Percentiles rank a stretch among this genome's conserved stretches.
Conservation (phyloP, 1,139 yeast species). For the Lodderomyces theae region DNA sequence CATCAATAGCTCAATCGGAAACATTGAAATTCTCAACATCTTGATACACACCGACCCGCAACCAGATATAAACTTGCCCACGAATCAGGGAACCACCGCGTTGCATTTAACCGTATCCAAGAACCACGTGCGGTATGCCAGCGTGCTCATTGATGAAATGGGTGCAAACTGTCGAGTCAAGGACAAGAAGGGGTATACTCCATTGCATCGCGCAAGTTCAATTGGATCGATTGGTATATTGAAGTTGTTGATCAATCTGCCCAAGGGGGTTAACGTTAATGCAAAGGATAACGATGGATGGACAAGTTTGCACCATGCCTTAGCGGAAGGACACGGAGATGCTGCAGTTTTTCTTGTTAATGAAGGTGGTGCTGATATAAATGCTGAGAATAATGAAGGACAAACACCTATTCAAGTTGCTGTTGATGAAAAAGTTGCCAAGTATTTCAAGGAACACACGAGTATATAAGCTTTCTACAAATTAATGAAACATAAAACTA, state of each 20-base stretch:
- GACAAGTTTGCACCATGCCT: conserved; percentile 87
- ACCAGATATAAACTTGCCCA: conserved; percentile 46
- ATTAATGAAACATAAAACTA: no score
- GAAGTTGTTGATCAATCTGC: conserved; percentile 47
- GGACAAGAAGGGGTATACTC: conserved; percentile 63
- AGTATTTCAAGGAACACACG: conserved; percentile 11
- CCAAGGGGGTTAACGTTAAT: conserved; percentile 59
- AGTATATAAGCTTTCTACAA: no score
- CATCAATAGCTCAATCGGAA: conserved; percentile 75
- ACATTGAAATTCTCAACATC: conserved; percentile 46
- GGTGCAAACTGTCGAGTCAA: conserved; percentile 63
- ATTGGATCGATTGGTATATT: conserved; percentile 62
- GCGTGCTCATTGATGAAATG: conserved; percentile 46
- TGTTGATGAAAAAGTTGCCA: conserved; percentile 53
- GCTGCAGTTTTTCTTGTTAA: conserved; percentile 60
- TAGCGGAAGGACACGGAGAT: conserved; percentile 89
- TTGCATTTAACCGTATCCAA: conserved; percentile 78
- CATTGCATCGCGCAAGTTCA: conserved; percentile 84
- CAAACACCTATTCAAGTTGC: conserved; percentile 60
- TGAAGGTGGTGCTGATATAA: conserved; percentile 71
- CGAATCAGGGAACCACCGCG: conserved; percentile 69
- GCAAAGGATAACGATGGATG: conserved; percentile 70
- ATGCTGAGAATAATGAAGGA: conserved; percentile 49
- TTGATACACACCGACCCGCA: conserved; percentile 28
- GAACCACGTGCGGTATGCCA: conserved; percentile 52